Conservation (phyloP, 2,329 filamentous ascomycete genomes). For the Exophiala alcalophila region DNA sequence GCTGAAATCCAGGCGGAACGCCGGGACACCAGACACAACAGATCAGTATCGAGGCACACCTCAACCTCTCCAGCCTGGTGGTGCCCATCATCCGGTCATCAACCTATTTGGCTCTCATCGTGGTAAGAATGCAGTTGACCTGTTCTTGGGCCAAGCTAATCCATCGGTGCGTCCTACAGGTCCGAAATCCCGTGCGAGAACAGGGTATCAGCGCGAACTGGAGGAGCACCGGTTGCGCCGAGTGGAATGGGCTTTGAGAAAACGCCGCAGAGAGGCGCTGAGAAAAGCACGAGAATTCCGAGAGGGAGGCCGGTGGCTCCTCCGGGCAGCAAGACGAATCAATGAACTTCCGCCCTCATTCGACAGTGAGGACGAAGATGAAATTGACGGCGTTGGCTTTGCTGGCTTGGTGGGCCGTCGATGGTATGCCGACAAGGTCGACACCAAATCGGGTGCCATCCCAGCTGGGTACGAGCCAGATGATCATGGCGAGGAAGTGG, state of each 20-base stretch:
- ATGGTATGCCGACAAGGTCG: slow-evolving; percentile 15
- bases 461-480: slow-evolving; percentile 44
- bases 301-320: slow-evolving; percentile 40
- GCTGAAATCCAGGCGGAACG: slow-evolving; percentile 45
- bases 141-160: slow-evolving; percentile 32
- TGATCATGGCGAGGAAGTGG: slow-evolving; percentile 49
- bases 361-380: slow-evolving; percentile 46
- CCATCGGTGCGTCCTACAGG: slow-evolving; percentile 33
- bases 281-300: slow-evolving; percentile 39
- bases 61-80: slow-evolving; percentile 39
- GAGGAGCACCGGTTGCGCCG: slow-evolving; percentile 49
- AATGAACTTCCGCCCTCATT: slow-evolving; percentile 44
- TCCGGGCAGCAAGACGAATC: slow-evolving; percentile 42
- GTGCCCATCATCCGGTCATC: slow-evolving; percentile 42
- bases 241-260: slow-evolving; percentile 47
- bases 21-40: slow-evolving; percentile 31
- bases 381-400: slow-evolving; percentile 42
- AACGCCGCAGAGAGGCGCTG: slow-evolving; percentile 41
- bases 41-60: slow-evolving; percentile 26
- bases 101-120: slow-evolving; percentile 36
- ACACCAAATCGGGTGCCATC: slow-evolving; percentile 12
- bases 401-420: slow-evolving; percentile 23
- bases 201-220: slow-evolving; percentile 50
- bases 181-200: slow-evolving; percentile 47
- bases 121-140: slow-evolving; percentile 15